phyloP scores from a whole-genome alignment of 1,284 basidiomycete species.

The Cutaneotrichosporon cutaneum region DNA sequence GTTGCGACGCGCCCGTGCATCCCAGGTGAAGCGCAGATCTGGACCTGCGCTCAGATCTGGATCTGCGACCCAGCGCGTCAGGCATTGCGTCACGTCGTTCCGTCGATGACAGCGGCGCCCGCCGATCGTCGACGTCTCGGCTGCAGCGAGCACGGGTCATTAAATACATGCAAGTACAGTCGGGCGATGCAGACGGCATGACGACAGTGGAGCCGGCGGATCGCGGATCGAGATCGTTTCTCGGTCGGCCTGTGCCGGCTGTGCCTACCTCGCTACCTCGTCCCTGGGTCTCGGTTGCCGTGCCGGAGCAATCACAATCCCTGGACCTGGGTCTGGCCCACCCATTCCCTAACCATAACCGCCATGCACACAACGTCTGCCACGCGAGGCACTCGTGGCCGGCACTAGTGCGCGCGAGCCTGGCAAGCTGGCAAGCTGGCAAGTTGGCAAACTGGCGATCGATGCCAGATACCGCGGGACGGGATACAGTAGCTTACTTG shows the following conservation, averaged over 20 bases:
- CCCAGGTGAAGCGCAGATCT: too few species aligned
- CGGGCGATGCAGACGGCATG: background rate
- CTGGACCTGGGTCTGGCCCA: background rate
- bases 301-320: background rate
- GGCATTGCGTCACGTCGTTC: too few species aligned
- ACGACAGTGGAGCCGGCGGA: background rate
- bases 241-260: background rate
- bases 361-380: background rate
- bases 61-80: too few species aligned
- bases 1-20: too few species aligned
- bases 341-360: background rate
- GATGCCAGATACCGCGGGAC: background rate
- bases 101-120: too few species aligned
- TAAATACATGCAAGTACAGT: background rate
- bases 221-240: background rate
- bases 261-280: too few species aligned
- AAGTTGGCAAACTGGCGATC: background rate
- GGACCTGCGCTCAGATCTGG: too few species aligned
- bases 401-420: too few species aligned
- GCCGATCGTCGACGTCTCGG: too few species aligned
- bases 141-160: too few species aligned
- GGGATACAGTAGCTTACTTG: background rate
- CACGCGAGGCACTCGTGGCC: background rate
- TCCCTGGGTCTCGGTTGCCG: background rate
- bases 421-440: too few species aligned